Evolutionary conservation across 139 green algal genomes (phyloP).

Genomic region (Tetradesmus obliquus): DNA sequence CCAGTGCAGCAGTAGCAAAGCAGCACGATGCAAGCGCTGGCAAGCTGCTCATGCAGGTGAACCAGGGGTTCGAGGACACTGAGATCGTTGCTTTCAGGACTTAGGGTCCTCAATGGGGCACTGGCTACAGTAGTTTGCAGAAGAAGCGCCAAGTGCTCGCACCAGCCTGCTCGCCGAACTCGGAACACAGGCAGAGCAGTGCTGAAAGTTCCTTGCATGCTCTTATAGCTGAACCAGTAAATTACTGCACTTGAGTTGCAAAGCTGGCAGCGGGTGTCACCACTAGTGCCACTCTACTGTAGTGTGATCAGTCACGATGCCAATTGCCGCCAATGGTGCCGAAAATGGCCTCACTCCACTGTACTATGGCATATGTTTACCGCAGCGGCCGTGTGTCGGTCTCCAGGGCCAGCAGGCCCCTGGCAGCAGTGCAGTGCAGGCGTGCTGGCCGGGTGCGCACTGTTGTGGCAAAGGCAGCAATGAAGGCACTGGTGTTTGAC

Average conservation of each 20-base stretch:
- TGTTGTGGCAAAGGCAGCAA: constrained; percentile 33
- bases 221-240: no score
- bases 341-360: neutral
- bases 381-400: neutral
- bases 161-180: neutral
- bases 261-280: neutral
- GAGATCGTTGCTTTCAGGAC: neutral
- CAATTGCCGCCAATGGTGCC: neutral
- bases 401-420: neutral
- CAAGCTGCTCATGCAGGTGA: neutral
- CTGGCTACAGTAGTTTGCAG: neutral
- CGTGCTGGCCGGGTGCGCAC: neutral
- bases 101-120: neutral
- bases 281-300: neutral
- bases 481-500: constrained; percentile 55
- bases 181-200: neutral
- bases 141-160: constrained; percentile 2
- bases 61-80: neutral
- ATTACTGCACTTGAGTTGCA: no score
- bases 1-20: neutral
- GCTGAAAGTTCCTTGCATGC: no score
- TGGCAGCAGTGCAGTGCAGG: neutral
- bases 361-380: neutral
- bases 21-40: neutral
- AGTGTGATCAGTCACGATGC: neutral